A percentile compares a stretch with the other conserved stretches of the same genome.
Conservation (phyloP, 352 stramenopile species). For the Phytophthora sojae region DNA sequence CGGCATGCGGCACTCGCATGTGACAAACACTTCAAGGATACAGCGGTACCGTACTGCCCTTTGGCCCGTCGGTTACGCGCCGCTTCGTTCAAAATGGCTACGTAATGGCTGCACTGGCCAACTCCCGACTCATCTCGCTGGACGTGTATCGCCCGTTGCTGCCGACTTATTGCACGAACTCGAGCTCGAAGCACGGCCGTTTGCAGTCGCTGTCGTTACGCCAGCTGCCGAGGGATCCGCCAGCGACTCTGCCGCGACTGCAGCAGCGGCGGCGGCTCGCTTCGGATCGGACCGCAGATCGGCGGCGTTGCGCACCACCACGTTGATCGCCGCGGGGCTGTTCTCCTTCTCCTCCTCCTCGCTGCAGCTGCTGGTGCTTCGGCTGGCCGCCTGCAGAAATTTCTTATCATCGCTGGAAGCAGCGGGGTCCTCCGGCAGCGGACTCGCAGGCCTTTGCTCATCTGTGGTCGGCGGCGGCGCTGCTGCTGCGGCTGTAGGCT, state of each 20-base stretch:
- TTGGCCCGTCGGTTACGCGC: slow-evolving; percentile 5
- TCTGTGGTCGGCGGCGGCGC: background rate
- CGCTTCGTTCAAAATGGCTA: slow-evolving; percentile 7
- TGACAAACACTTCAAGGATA: slow-evolving; percentile 35
- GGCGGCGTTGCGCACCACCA: slow-evolving; percentile 15
- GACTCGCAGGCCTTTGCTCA: slow-evolving; percentile 3
- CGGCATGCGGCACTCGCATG: slow-evolving; percentile 3
- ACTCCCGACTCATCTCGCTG: slow-evolving; percentile 12
- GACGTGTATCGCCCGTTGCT: background rate
- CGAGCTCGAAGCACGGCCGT: background rate
- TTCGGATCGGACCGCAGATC: slow-evolving; percentile 11
- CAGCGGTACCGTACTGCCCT: slow-evolving; percentile 9
- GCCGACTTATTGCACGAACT: background rate
- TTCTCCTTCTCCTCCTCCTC: slow-evolving; percentile 57
- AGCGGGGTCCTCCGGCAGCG: background rate
- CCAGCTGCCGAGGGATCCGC: slow-evolving; percentile 19
- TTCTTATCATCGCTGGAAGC: slow-evolving; percentile 15
- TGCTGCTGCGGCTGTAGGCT: background rate
- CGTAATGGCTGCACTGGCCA: slow-evolving; percentile 7
- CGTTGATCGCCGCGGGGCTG: slow-evolving; percentile 19
- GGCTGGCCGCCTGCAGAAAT: slow-evolving; percentile 16
- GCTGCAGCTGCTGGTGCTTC: slow-evolving; percentile 30
- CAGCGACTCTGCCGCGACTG: slow-evolving; percentile 18
- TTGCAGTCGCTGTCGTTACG: slow-evolving; percentile 5
- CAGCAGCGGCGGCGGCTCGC: background rate